Evolutionary conservation across 441 rosid genomes (phyloP).

Genomic region (Eruca vesicaria): DNA sequence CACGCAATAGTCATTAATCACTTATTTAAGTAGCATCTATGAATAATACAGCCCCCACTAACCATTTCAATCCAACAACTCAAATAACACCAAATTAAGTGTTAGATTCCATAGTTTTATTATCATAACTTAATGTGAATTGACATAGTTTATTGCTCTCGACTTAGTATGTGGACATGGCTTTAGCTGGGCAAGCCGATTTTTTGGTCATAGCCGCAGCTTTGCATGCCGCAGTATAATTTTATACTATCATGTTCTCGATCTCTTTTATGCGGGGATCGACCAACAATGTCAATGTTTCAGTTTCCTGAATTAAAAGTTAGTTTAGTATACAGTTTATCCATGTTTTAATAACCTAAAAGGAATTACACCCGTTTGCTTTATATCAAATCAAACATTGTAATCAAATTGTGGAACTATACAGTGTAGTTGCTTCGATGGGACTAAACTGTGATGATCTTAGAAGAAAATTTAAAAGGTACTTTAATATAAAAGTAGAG

Average conservation of each 20-base stretch:
- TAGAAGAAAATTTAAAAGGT: not conserved
- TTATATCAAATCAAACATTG: not conserved
- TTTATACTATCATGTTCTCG: not conserved
- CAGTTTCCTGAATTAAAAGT: not conserved
- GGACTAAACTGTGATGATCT: not conserved
- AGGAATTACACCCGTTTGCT: not conserved
- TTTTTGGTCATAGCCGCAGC: not conserved
- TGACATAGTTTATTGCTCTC: not conserved
- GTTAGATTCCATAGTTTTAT: slow-evolving; percentile 10
- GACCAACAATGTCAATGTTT: not conserved
- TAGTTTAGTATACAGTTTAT: not conserved
- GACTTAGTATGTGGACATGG: not conserved
- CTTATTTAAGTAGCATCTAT: slow-evolving; percentile 13
- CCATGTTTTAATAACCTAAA: not conserved
- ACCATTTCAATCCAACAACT: slow-evolving; percentile 25
- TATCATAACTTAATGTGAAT: not conserved
- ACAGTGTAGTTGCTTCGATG: not conserved
- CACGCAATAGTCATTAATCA: slow-evolving; percentile 12
- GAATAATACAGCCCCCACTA: slow-evolving; percentile 30
- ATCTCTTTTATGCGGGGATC: not conserved
- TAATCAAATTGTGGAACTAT: not conserved
- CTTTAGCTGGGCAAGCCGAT: not conserved
- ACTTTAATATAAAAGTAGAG: slow-evolving; percentile 10
- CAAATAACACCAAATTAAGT: slow-evolving; percentile 29
- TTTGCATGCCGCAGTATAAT: not conserved